These are phyloP conservation scores for Lactuca sativa DNA, from an alignment of 129 eudicot genomes.

Conservation along the genomic window DNA sequence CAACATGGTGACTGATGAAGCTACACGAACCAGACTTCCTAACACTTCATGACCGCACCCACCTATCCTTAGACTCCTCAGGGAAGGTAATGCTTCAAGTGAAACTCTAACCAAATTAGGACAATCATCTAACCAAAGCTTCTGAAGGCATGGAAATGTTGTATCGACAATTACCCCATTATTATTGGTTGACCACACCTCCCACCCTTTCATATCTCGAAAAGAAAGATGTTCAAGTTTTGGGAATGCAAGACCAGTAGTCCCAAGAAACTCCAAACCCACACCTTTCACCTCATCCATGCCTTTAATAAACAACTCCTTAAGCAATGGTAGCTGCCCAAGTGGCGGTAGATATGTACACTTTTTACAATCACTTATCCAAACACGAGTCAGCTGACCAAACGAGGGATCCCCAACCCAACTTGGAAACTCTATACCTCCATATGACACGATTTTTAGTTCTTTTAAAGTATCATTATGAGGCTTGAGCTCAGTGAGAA, in stretches of 20 bases:
- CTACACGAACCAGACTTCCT: constrained; percentile 11
- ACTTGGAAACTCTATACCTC: constrained; percentile 19
- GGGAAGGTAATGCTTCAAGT: constrained; percentile 17
- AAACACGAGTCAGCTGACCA: background rate
- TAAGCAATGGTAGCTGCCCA: constrained; percentile 13
- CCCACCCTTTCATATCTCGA: constrained; percentile 36
- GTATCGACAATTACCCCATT: background rate
- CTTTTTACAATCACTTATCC: background rate
- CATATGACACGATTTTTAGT: background rate
- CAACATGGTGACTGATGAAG: constrained; percentile 8
- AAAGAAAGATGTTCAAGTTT: constrained; percentile 39
- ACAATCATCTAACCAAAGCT: background rate
- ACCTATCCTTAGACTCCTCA: background rate
- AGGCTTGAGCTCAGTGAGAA: constrained; percentile 2
- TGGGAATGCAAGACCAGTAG: constrained; percentile 23
- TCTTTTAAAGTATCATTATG: background rate
- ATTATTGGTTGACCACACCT: constrained; percentile 30
- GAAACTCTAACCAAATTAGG: constrained; percentile 17
- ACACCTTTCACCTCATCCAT: constrained; percentile 12
- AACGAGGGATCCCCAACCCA: constrained; percentile 16
- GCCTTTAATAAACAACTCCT: constrained; percentile 3
- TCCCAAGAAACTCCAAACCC: constrained; percentile 18
- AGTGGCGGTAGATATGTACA: constrained; percentile 10
- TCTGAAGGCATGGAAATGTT: constrained; percentile 16
- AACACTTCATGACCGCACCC: background rate